phyloP scores from a whole-genome alignment of 2,329 filamentous ascomycete genomes.

The Penicillium vulpinum region DNA sequence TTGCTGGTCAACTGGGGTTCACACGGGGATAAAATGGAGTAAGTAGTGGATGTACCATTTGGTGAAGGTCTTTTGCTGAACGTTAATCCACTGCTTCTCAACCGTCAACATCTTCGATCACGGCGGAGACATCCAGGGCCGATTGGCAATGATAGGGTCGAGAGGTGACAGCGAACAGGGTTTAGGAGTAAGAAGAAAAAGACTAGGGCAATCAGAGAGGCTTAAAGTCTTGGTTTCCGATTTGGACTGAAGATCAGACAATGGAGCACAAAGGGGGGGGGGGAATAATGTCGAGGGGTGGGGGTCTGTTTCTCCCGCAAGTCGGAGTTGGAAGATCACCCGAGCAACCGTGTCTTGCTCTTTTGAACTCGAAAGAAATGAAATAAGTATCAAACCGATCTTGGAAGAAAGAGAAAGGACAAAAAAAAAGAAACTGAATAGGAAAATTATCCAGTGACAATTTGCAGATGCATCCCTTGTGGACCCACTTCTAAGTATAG shows the following conservation, averaged over 20 bases:
- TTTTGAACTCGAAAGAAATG: background rate
- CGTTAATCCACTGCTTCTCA: constrained; percentile 67
- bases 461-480: constrained; percentile 11
- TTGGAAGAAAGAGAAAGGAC: background rate
- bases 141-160: constrained; percentile 17
- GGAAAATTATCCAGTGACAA: constrained; percentile 3
- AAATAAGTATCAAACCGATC: background rate
- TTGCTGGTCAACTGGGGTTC: background rate
- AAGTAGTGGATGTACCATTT: constrained; percentile 69
- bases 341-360: constrained; percentile 5
- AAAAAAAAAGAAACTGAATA: background rate
- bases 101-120: constrained; percentile 46
- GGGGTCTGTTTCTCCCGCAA: constrained; percentile 3
- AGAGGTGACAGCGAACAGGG: constrained; percentile 8
- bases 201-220: constrained; percentile 5
- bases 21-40: background rate
- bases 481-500: constrained; percentile 15
- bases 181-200: background rate
- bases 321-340: constrained; percentile 13
- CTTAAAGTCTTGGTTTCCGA: constrained; percentile 9
- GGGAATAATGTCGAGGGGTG: constrained; percentile 1
- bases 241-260: constrained; percentile 12
- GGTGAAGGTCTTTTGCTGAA: constrained; percentile 98
- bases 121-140: constrained; percentile 33
- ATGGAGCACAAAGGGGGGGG: constrained; percentile 2